Base-by-base conservation (phyloP, 768 basidiomycete genomes). In the Tricholomella constricta region DNA sequence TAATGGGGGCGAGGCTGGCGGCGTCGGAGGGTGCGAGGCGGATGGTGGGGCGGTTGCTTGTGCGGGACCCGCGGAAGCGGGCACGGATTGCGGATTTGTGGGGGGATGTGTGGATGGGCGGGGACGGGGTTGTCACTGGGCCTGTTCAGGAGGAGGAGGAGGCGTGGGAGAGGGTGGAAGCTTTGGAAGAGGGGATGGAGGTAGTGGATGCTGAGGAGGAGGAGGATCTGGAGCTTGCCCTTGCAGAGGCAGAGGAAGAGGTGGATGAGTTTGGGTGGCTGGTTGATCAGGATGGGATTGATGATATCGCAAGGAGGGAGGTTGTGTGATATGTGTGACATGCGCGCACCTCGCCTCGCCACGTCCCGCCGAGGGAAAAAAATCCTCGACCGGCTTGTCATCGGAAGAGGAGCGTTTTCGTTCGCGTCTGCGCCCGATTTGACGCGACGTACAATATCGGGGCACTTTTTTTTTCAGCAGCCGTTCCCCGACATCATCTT, bases 21-120 rank as follows among this genome's bases (percentile, higher is more conserved):
- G 35, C 70, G 61, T 74, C 74, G 54, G 64, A 65, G 12, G 81
- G 79, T 6, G 78, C 82, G 40, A 76, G 75, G 63, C 62, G 78
- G 17, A 70, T 90, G 34, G 89, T 89, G 0, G 78, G 65, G 9
- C 68, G 75, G 41, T 62, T 95, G 44, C 73, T 95, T 36, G 85
- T 89, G 17, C 72, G 91, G 23, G 86, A 94, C 68, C 82, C 86
- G 45, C 73, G 64, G 59, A 80, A 81, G 58, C 73, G 91, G n/a
- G 78, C 82, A 38, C 75, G 77, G 59, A 73, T 91, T 27, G 74
- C 62, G 23, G 82, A 86, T 34, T 53, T 94, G 47, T 88, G 86
- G 88, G 81, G 72, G 40, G 79, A 81, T 54, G 66, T 64, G 46
- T 81, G 78, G 78, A 77, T 78, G 76, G 62, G 66, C 37, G 71